Conservation (phyloP, 306 rosid species). For the Bauhinia variegata region DNA sequence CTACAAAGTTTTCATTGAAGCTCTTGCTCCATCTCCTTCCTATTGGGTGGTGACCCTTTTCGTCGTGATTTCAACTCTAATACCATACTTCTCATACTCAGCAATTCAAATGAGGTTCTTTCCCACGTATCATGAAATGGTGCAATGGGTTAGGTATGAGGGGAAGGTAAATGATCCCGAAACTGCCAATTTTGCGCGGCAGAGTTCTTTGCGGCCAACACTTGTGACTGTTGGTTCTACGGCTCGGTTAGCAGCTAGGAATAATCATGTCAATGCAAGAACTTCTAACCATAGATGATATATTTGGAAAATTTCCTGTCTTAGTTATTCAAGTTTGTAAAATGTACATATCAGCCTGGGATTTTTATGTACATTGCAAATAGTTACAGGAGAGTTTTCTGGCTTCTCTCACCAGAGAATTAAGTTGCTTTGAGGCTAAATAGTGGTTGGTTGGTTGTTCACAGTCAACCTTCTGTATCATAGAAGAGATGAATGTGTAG, state of each 20-base stretch:
- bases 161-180: slow-evolving; percentile 71
- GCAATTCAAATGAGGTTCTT: slow-evolving; percentile 82
- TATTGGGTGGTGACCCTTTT: slow-evolving; percentile 73
- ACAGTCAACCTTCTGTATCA: slow-evolving; percentile 33
- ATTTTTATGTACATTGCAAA: slow-evolving; percentile 3
- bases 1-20: slow-evolving; percentile 70
- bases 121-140: slow-evolving; percentile 74
- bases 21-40: slow-evolving; percentile 76
- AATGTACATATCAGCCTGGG: slow-evolving; percentile 27
- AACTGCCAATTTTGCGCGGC: slow-evolving; percentile 55
- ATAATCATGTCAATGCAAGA: slow-evolving; percentile 36
- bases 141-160: slow-evolving; percentile 74
- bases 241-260: slow-evolving; percentile 79
- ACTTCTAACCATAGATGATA: slow-evolving; percentile 38
- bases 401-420: slow-evolving; percentile 33
- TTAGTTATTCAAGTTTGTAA: slow-evolving; percentile 21
- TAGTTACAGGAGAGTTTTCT: not conserved
- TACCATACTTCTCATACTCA: slow-evolving; percentile 74
- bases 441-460: too few species aligned
- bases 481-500: slow-evolving; percentile 32
- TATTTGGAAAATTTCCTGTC: slow-evolving; percentile 27
- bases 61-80: slow-evolving; percentile 68
- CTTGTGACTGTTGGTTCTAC: slow-evolving; percentile 60
- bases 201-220: slow-evolving; percentile 52
- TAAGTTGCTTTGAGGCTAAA: too few species aligned